These are phyloP conservation scores for Botrytis galanthina DNA, from an alignment of 2,329 filamentous ascomycete genomes.

Conservation along the genomic window DNA sequence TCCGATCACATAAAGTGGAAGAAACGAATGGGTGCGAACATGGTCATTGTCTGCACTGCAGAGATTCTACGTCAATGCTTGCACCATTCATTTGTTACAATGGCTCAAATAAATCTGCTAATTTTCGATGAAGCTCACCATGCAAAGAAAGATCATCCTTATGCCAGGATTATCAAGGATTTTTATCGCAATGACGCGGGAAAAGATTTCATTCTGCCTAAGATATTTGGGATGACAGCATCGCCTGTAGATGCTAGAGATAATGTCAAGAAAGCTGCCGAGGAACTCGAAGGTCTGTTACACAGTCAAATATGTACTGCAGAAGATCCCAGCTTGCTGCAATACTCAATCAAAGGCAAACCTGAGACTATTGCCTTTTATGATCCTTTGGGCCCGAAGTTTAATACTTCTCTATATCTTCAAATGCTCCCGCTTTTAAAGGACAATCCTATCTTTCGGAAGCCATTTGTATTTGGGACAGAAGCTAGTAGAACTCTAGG, in stretches of 20 bases:
- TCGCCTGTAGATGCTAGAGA: conserved; percentile 85
- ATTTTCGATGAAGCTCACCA: conserved; percentile 98
- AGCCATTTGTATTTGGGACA: conserved; percentile 49
- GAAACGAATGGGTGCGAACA: conserved; percentile 59
- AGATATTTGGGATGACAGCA: conserved; percentile 94
- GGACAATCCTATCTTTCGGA: conserved; percentile 43
- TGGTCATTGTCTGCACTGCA: conserved; percentile 89
- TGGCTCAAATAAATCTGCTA: conserved; percentile 81
- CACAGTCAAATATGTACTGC: conserved; percentile 82
- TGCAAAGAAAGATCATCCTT: conserved; percentile 89
- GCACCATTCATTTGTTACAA: conserved; percentile 73
- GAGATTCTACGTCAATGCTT: conserved; percentile 80
- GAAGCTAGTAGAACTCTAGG: conserved; percentile 67
- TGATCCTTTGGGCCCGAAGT: conserved; percentile 46
- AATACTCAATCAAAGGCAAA: conserved; percentile 57
- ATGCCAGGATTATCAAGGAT: conserved; percentile 85
- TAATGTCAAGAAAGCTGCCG: conserved; percentile 68
- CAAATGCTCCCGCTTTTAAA: conserved; percentile 53
- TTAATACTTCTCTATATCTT: conserved; percentile 63
- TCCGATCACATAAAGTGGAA: conserved; percentile 61
- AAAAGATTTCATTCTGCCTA: conserved; percentile 55
- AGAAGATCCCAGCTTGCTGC: conserved; percentile 56
- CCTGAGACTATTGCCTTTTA: conserved; percentile 60
- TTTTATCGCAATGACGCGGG: conserved; percentile 60
- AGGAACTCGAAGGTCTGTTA: conserved; percentile 72